Percentiles rank a stretch among this genome's conserved stretches.
phyloP scores from a whole-genome alignment of 768 basidiomycete species.

The Leccinum rimulosum region DNA sequence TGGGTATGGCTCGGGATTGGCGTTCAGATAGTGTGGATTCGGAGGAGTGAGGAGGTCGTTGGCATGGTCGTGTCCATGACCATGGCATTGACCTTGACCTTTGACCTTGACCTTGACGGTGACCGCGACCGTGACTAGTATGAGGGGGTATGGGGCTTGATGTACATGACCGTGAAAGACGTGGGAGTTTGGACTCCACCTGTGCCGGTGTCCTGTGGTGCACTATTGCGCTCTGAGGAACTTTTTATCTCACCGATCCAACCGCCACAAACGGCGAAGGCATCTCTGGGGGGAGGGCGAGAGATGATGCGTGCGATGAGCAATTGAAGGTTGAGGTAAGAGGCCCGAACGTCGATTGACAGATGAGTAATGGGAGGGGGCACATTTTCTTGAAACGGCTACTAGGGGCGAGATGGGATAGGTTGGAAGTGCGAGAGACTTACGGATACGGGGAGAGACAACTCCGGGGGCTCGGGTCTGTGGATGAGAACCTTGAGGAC shows the following conservation, averaged over 20 bases:
- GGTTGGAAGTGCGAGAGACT: constrained; percentile 17
- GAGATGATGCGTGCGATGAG: constrained; percentile 20
- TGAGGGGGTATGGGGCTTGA: constrained; percentile 1
- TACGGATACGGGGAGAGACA: constrained; percentile 62
- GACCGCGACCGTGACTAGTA: no score
- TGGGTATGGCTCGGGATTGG: constrained; percentile 1
- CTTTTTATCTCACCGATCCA: constrained; percentile 36
- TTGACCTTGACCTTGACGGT: neutral
- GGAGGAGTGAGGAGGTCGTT: constrained; percentile 15
- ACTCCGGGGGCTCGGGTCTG: constrained; percentile 54
- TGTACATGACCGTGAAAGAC: constrained; percentile 7
- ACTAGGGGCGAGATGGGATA: neutral
- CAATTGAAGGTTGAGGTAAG: constrained; percentile 17
- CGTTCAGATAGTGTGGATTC: neutral
- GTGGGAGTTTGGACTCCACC: constrained; percentile 2
- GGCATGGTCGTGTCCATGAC: neutral
- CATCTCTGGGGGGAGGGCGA: constrained; percentile 30
- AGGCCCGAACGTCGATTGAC: constrained; percentile 48
- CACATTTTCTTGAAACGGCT: constrained; percentile 15
- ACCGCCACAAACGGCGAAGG: constrained; percentile 27
- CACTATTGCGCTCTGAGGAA: constrained; percentile 13
- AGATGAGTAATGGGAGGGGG: constrained; percentile 47
- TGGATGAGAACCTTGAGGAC: constrained; percentile 44
- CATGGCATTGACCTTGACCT: neutral
- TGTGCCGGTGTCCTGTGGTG: constrained; percentile 1